Evolutionary conservation across 768 basidiomycete genomes (phyloP), one percentile per base, ranked within the genome.

Genomic region (Boletus rubroflammeus): DNA sequence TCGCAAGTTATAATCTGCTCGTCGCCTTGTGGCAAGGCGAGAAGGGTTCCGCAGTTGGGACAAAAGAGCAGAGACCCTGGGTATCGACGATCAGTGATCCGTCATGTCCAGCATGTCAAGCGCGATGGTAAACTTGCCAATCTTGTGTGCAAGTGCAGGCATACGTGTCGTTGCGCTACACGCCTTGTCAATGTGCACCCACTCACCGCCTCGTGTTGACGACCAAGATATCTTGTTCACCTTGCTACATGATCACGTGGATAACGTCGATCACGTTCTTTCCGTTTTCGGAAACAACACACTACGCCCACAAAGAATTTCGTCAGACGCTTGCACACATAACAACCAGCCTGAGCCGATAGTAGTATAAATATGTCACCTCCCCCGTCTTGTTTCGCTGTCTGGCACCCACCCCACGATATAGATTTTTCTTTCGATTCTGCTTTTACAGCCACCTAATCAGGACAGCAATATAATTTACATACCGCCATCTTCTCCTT

Each of bases 41-140:
- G 84, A 35, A 99, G 76, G 1, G 92, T 96, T 14, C 93, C 93
- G 61, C 97, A 99, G 55, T 84, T 78, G 2, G 93, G 92, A 73
- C 97, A 99, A 74, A 99, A 98, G 38, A 98, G 76, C 25, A 98
- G 77, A 1, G 94, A 95, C 49, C 96, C 97, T 88, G 63, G 63
- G 13, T 50, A 35, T 25, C 43, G 43, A 54, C 15, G 28, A 45
- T 58, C 41, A 55, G 51, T 42, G 15, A 47, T 34, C 34, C 17
- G 47, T 8, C 10, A 50, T 19, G 28, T 25, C 57, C 35, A 26
- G 28, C 8, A 49, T 5, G 47, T 23, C 21, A 23, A 39, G 54
- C 13, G 11, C 10, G 28, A 29, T 40, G 31, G 29, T 1, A 29
- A 25, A 65, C 76, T 50, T 54, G 75, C 80, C 80, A 44, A 81